Evolutionary conservation across 2,329 filamentous ascomycete genomes (phyloP), one percentile per base, ranked within the genome.

Genomic region (Pseudofabraea citricarpa): DNA sequence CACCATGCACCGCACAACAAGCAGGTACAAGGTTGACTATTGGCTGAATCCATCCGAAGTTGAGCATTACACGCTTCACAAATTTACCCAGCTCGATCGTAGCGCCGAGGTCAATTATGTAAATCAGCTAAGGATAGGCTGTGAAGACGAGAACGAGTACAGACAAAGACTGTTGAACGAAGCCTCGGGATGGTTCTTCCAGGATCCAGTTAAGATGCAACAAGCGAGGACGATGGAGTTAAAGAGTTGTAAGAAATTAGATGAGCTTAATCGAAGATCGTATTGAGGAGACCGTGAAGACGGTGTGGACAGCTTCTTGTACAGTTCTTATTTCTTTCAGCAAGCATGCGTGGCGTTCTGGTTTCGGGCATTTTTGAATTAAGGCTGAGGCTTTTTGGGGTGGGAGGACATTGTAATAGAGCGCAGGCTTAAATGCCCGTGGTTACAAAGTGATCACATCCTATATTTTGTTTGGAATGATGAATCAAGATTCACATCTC

Each of bases 41-140:
- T 98, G 78, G 59, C 77, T 97, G 48, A 83, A 95, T 61, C 90
- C 90, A 1, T 62, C 65, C 4, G 90, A 96, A 21, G 77, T 95
- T 22, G 74, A 77, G 21, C 79, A 83, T 26, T 90, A 81, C 63
- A 82, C 75, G 43, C 65, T 75, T 9, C 73, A 77, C 44, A 85
- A 93, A 61, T 78, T 95, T 59, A 69, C 71, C 37, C 77, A 84
- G 55, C 70, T 98, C 23, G 93, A 97, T 62, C 75, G 80, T 52
- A 74, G 73, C 44, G 93, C 90, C 36, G 91, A 97, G 63, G 67
- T 77, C 3, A 78, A 79, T 29, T 87, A 87, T 51, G 71, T 95
- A 31, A 74, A 79, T 40, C 73, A 74, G 26, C 65, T 96, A 41
- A 77, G 77, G 38, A 71, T 74, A 45, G 75, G 84, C 58, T 98